Evolutionary conservation across 495 filamentous ascomycete genomes (phyloP), one percentile per base, ranked within the genome.

Genomic region (Penicillium salamii): DNA sequence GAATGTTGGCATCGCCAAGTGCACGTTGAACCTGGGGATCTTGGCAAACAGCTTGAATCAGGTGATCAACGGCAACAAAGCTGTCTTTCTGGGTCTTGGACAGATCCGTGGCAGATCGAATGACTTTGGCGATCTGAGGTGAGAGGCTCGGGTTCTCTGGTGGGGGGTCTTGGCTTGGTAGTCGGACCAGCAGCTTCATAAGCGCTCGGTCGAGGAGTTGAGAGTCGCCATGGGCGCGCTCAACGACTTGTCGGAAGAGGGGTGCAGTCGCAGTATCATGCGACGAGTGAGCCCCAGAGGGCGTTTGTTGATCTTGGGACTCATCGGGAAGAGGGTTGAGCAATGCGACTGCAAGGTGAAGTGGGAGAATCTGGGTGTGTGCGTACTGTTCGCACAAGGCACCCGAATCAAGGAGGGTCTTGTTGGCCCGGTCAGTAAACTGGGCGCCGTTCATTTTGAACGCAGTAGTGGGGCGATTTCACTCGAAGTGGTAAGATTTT

Each of bases 31-130:
- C 82, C 8, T 82, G 68, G 0, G 81, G 55, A 57, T 98, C 93
- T 52, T 97, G 91, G 0, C 80, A 80, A 19, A 95, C 69, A 2
- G 89, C 81, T 54, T 83, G 81, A 50, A 98, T 97, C 23, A 98
- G 77, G 63, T 98, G 93, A 63, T 97, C 92, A 24, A 97, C 83
- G 5, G 92, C 92, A 43, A 97, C 87, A 65, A 81, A 98, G 54
- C 85, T 89, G 63, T 98, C 93, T 59, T 96, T 96, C 54, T 97
- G 93, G 2, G 90, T 91, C 70, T 93, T 96, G 46, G 91, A 90
- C 19, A 98, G 69, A n/a, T 97, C 91, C 59, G 85, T 84, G 6
- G 93, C 91, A 46, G 83, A 76, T 37, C 90, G 79, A 23, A 98
- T 76, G 43, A 96, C 79, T 51, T 87, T 95, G 32, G 81, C 77